Conservation (phyloP, 164 flowering plant genomes). For the Tetracentron sinense region DNA sequence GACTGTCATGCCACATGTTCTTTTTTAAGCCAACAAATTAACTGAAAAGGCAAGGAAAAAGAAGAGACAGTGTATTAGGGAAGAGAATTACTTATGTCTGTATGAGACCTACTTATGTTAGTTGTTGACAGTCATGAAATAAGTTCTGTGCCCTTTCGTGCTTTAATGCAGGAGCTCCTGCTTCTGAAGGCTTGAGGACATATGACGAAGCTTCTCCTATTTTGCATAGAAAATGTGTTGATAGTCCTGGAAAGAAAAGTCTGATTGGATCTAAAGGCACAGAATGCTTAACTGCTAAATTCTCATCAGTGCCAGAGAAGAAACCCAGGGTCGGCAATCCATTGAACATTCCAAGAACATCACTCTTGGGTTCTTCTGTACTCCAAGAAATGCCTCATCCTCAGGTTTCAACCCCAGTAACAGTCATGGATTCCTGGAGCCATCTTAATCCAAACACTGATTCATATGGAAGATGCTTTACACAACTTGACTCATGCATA, state of each 20-base stretch:
- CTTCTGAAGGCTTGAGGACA: constrained; percentile 11
- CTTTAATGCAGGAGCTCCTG: constrained; percentile 9
- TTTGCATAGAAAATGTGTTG: constrained; percentile 14
- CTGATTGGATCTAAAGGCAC: constrained; percentile 3
- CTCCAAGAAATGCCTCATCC: constrained; percentile 9
- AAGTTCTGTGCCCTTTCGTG: background rate
- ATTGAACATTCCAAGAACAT: constrained; percentile 10
- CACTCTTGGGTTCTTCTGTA: background rate
- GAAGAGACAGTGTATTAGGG: no score
- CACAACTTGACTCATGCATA: constrained; percentile 12
- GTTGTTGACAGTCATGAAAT: no score
- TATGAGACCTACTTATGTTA: no score
- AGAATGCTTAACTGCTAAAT: constrained; percentile 10
- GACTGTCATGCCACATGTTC: no score
- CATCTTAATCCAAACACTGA: constrained; percentile 6
- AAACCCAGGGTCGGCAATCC: background rate
- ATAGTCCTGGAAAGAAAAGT: constrained; percentile 2
- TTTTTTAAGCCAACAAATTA: no score
- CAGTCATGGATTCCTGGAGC: constrained; percentile 12
- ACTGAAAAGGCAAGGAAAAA: no score
- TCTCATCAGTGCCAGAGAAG: constrained; percentile 3
- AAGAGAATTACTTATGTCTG: no score
- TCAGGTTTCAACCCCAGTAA: constrained; percentile 7
- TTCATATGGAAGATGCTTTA: constrained; percentile 9
- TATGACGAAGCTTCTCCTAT: constrained; percentile 12